phyloP scores from a whole-genome alignment of 2,329 filamentous ascomycete genomes.

The Colletotrichum endophyticum region DNA sequence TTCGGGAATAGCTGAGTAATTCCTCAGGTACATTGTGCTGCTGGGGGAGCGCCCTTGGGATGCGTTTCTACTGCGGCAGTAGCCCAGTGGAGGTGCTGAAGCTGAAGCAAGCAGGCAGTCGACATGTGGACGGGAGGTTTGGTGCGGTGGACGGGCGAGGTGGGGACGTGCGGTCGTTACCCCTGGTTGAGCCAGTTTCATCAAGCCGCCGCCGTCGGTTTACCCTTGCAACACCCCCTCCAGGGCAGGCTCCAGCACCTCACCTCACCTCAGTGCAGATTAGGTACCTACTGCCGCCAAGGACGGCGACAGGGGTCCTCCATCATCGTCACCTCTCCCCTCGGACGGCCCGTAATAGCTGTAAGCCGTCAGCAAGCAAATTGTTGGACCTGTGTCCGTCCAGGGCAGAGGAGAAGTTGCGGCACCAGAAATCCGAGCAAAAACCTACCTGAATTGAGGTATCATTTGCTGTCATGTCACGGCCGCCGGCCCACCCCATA shows the following conservation, averaged over 20 bases:
- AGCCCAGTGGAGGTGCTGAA: too few species aligned
- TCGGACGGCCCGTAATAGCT: background rate
- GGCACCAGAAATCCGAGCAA: background rate
- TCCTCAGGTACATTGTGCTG: background rate
- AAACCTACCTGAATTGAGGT: background rate
- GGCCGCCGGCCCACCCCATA: background rate
- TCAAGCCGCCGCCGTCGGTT: slow-evolving; percentile 7
- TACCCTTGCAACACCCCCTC: slow-evolving; percentile 9
- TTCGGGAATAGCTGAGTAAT: slow-evolving; percentile 2
- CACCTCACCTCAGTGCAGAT: background rate
- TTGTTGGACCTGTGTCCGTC: background rate
- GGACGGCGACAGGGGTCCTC: background rate
- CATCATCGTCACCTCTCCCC: background rate
- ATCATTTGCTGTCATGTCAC: background rate
- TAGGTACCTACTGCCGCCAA: background rate
- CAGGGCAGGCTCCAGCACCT: background rate
- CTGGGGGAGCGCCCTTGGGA: background rate
- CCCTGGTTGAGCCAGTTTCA: slow-evolving; percentile 21
- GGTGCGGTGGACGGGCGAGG: slow-evolving; percentile 4
- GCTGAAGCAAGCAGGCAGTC: background rate
- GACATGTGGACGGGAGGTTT: background rate
- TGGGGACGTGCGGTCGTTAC: background rate
- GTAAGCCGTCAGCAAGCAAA: background rate
- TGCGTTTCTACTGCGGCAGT: background rate
- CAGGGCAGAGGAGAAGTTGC: background rate